Base-by-base conservation (phyloP, 768 basidiomycete genomes). In the Coprinellus micaceus region DNA sequence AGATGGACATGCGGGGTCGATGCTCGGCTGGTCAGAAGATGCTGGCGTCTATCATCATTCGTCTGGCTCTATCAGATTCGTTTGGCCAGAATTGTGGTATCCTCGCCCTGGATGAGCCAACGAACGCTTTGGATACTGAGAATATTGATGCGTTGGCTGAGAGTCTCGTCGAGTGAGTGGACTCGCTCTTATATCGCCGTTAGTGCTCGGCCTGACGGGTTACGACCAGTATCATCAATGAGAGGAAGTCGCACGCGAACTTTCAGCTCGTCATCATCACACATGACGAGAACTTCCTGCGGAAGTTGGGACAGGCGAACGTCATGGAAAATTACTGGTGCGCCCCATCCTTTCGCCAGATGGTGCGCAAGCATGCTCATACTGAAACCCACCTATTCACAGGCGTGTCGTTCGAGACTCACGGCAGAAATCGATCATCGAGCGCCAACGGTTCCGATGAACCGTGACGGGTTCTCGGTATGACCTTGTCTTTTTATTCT, bases 1-100 rank as follows among this genome's bases (percentile, higher is more conserved):
- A 98, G 72, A 94, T 99, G 91, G 97, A 98, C 72, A 99, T 99
- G 97, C 86, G 97, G 55, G 97, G 97, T 24, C 85, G 97, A 60
- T 99, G 97, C 73, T 94, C 91, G 15, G 97, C 97, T 1, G 97
- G 97, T 0, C 97, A 99, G 73, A 99, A 99, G 74, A 98, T 98
- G 82, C 76, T 99, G 57, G 97, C 96, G 10, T 95, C 92, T 21
- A 98, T 98, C 71, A 93, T 98, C 72, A 98, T 99, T 65, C 86
- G 97, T 5, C 84, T 99, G 33, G 97, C 97, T 3, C 79, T 99
- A 25, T 96, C 96, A 4, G 97, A 99, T 67, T 96, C 94, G 2
- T 98, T 99, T 65, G 94, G 94, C 2, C 91, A 94, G 68, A 97
- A 96, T 63, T 98, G 97, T 70, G 97, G 97, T 19, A 97, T 99